A percentile compares a stretch with the other conserved stretches of the same genome.
These are phyloP conservation scores for Ustilaginoidea virens DNA, from an alignment of 2,329 filamentous ascomycete genomes.

Conservation along the genomic window DNA sequence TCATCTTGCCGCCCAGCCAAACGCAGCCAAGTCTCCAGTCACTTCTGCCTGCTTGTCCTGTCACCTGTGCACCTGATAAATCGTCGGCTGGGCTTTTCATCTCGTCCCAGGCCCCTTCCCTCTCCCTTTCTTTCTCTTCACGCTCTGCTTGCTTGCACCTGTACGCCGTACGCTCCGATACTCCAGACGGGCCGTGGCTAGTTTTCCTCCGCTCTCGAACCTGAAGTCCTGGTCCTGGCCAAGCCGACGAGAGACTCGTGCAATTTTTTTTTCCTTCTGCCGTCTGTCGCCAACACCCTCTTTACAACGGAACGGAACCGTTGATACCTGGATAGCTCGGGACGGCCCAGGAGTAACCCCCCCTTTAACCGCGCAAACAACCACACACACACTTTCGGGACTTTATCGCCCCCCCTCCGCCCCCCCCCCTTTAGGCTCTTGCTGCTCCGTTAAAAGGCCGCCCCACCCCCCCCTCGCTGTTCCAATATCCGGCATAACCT, in stretches of 20 bases:
- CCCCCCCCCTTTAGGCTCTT: constrained; percentile 8
- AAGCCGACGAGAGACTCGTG: too few relatives aligned
- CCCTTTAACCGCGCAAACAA: constrained; percentile 1
- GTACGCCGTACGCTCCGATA: too few relatives aligned
- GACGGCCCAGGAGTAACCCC: constrained; percentile 4
- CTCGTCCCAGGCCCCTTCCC: constrained; percentile 1
- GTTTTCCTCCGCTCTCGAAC: too few relatives aligned
- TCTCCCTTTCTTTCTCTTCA: not conserved
- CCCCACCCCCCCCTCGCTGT: constrained; percentile 6
- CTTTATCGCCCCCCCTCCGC: not conserved
- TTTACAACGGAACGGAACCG: not conserved
- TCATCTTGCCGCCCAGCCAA: constrained; percentile 4
- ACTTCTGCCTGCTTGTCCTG: not conserved
- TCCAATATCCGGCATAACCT: constrained; percentile 23
- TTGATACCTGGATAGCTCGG: constrained; percentile 3
- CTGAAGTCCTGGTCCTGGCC: too few relatives aligned
- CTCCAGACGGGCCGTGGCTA: not conserved
- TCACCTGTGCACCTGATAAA: constrained; percentile 14
- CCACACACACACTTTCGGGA: not conserved
- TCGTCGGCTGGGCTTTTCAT: constrained; percentile 10
- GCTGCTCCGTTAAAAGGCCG: constrained; percentile 14
- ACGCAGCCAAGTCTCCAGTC: constrained; percentile 3
- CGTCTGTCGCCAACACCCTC: not conserved
- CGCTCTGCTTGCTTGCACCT: not conserved
- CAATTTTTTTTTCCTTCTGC: not conserved